Evolutionary conservation across 257 asterid genomes (phyloP), one percentile per base, ranked within the genome.

Genomic region (Mentha longifolia): DNA sequence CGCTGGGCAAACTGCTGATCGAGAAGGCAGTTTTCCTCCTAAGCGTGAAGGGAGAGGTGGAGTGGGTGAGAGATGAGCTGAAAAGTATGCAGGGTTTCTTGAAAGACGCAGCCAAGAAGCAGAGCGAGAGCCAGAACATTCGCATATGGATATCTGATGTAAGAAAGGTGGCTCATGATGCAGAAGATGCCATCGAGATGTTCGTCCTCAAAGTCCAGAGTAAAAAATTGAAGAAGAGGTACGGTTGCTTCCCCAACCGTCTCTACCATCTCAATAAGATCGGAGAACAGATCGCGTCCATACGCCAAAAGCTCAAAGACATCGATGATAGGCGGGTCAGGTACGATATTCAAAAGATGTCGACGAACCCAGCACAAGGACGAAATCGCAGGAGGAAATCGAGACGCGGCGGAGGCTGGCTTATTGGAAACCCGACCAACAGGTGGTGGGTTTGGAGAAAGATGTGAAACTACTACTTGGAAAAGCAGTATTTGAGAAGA

Each of bases 391-490:
- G 52, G 0, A 11, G 7, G 9, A 17, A 1, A 52, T 45, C 2
- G 67, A 63, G 0, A 9, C 8, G 49, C 7, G 62, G 25, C 65
- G 71, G 6, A 16, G 59, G 8, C 10, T 55, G 72, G 1, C 43
- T 55, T 60, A n/a, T 5, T 19, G 56, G 43, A 42, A 46, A 46
- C 9, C 13, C 0, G 52, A 13, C 17, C 3, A 46, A 14, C 7
- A 14, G 4, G 52, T 16, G 31, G 28, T 15, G 72, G 82, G 58
- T 9, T 58, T 77, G 45, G 61, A 72, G 2, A 12, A 67, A 10
- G 67, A 72, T 14, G 72, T 51, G 63, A 10, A 13, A 0, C n/a
- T 49, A 25, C 22, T 77, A 0, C 28, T 73, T 6, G 15, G 42
- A 0, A 54, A 42, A 14, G 63, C 58, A 4, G 31, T 77, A 5